Evolutionary conservation across 352 stramenopile genomes (phyloP).

Genomic region (Phytophthora agathidicida): DNA sequence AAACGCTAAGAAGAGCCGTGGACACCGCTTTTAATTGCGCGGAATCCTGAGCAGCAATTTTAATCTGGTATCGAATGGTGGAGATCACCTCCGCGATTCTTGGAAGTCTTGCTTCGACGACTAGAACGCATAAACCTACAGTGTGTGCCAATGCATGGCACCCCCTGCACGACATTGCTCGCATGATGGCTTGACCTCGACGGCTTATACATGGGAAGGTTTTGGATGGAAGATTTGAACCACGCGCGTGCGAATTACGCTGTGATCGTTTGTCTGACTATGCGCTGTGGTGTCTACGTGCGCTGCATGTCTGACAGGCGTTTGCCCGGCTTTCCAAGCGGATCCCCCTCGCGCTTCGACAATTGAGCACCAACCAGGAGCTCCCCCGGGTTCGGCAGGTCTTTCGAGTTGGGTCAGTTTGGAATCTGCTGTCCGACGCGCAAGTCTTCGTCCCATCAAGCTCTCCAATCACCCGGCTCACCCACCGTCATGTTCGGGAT

Average conservation of each 20-base stretch:
- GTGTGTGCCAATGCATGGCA: neutral
- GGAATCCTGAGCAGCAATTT: neutral
- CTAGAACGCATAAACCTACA: no score
- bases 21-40: neutral
- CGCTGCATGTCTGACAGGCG: conserved; percentile 26
- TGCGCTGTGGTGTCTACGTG: conserved; percentile 15
- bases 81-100: no score
- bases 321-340: conserved; percentile 25
- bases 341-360: conserved; percentile 17
- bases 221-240: conserved; percentile 22
- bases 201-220: conserved; percentile 10
- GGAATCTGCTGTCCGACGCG: conserved; percentile 22
- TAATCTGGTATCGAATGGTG: neutral
- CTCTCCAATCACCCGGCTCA: neutral
- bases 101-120: no score
- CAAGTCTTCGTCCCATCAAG: conserved; percentile 13
- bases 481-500: conserved; percentile 30
- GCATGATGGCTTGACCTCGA: conserved; percentile 8
- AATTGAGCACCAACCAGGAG: conserved; percentile 26
- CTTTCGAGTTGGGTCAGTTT: no score
- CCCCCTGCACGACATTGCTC: conserved; percentile 4
- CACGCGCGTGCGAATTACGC: no score
- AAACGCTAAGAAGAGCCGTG: conserved; percentile 11
- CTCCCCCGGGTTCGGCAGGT: no score
- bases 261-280: conserved; percentile 14